Base-by-base conservation (phyloP, 2,329 filamentous ascomycete species). In the Hymenoscyphus occultus region DNA sequence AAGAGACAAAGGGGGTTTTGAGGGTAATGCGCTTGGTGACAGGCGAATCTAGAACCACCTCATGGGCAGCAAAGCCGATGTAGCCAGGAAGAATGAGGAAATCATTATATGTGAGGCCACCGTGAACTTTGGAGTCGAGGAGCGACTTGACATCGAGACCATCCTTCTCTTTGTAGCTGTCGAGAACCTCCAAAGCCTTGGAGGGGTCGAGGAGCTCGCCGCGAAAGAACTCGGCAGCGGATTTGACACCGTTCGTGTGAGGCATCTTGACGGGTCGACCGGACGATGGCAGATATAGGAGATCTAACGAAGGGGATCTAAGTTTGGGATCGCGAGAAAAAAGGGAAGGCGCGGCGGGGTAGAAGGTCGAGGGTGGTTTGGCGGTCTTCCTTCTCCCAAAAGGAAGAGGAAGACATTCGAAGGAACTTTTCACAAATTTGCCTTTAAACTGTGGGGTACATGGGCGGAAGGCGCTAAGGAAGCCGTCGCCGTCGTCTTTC, bases 101-200 rank as follows among this genome's bases (percentile, higher is more conserved):
- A 81, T 99, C 95, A 80, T 99, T 99, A 86, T 97, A 99, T 66
- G 94, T 98, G 76, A 99, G 84, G 75, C 95, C 95, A 68, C 95
- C 95, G 76, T 93, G 91, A 80, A 89, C 90, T 82, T 90, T 90
- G 71, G 94, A 93, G 82, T 99, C 91, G 78, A 98, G 87, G 73
- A 99, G 85, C 70, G 92, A 89, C 76, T 92, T 83, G 75, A 96
- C 87, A 77, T 92, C 87, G 74, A 99, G 89, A 66, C 95, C 95
- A 86, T 99, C 95, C 73, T 82, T 84, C 77, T 84, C 84, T 71
- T 88, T 77, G 79, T 97, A 97, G 76, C 94, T 87, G 78, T 90
- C 85, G 78, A 98, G 85, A 71, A 93, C 81, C 76, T 96, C 89
- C 69, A 93, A 81, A 70, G 94, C 95, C 76, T 83, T 89, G 76